Base-by-base conservation (phyloP, 148 eudicot species). In the Nepenthes mirabilis region DNA sequence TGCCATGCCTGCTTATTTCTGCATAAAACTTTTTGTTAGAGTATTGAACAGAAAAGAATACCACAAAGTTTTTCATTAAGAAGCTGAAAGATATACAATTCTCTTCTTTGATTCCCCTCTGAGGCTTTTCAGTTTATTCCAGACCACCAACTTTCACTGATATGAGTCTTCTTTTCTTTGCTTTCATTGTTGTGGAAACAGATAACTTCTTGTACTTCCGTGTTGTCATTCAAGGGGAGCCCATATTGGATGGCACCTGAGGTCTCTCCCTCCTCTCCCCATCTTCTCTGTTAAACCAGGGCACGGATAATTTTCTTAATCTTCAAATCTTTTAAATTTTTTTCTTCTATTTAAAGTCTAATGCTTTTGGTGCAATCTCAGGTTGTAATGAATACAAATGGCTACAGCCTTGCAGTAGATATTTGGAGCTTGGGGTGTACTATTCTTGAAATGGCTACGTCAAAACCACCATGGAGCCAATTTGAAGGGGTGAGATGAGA, bases 231-330 rank as follows among this genome's bases (percentile, higher is more conserved):
- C 79, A 91, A 88, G 71, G 98, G 98, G 65, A 91, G 98, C 70
- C 98, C 98, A 48, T 91, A 88, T 58, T 91, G 98, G 98, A 91
- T 91, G 96, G 98, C 98, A 57, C 98, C 98, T 55, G 98, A 91
- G 96, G 98, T 88, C 57, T 47, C 11, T 63, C 59, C 14, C 60
- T 23, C 35, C 14, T 43, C 68, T 54, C 49, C 37, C 6, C 9
- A 33, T 33, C 12, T 47, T n/a, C 53, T 40, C 35, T 11, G 36
- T 11, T 3, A 49, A 14, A 14, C 34, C 35, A 37, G 11, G 52
- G 32, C 56, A 45, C 13, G 10, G 40, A 14, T 3, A 9, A 1
- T 37, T 51, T 60, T 59, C 43, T 14, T 8, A 34, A 37, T n/a
- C 32, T 52, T 40, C 37, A 33, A 33, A 23, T 9, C 34, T 14